Conservation (phyloP, 2,329 filamentous ascomycete species). For the Beauveria varroae region DNA sequence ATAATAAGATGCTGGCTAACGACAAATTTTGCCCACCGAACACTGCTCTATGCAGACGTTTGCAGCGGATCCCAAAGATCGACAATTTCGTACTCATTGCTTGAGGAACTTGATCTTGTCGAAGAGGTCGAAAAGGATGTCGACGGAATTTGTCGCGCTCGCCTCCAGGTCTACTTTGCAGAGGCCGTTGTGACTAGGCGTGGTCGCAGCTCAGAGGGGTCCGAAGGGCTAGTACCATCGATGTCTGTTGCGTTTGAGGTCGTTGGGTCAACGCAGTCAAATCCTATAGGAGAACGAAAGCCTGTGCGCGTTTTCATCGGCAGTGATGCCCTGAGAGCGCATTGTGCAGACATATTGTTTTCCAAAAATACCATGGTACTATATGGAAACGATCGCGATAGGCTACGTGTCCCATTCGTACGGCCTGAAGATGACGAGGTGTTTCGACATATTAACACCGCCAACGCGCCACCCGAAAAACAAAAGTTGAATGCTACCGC, state of each 20-base stretch:
- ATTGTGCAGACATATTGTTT: constrained; percentile 85
- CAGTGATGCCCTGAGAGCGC: constrained; percentile 75
- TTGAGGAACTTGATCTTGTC: constrained; percentile 65
- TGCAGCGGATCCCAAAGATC: constrained; percentile 90
- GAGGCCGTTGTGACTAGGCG: constrained; percentile 78
- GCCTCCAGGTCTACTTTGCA: constrained; percentile 78
- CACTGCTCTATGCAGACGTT: constrained; percentile 82
- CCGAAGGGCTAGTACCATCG: constrained; percentile 65
- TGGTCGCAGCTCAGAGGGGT: constrained; percentile 63
- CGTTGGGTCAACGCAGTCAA: constrained; percentile 36
- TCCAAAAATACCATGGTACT: constrained; percentile 86
- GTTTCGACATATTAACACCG: constrained; percentile 71
- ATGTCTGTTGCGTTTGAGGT: constrained; percentile 75
- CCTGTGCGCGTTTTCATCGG: constrained; percentile 81
- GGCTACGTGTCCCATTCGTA: constrained; percentile 84
- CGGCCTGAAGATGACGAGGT: constrained; percentile 78
- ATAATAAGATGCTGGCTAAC: constrained; percentile 96
- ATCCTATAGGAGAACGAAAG: constrained; percentile 35
- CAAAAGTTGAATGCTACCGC: constrained; percentile 51
- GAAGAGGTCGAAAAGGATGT: constrained; percentile 58
- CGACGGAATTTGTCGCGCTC: constrained; percentile 61
- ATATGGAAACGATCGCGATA: constrained; percentile 79
- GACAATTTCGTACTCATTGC: constrained; percentile 65
- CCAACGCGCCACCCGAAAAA: constrained; percentile 45
- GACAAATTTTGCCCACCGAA: constrained; percentile 80